Conservation (phyloP, 805 yeast species). For the Ogataea chonburiensis region DNA sequence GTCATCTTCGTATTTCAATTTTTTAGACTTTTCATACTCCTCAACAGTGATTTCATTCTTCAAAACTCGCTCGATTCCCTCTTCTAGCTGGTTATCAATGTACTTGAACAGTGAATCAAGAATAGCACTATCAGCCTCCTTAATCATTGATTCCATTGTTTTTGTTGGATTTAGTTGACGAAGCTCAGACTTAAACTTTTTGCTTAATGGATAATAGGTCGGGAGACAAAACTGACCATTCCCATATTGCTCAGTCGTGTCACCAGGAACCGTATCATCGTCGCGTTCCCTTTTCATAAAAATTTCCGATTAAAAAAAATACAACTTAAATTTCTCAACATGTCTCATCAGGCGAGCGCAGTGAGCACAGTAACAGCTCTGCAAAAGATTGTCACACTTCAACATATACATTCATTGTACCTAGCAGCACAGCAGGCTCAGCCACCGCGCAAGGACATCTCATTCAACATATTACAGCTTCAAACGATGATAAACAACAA, state of each 20-base stretch:
- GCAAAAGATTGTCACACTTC: conserved; percentile 38
- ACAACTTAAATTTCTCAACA: conserved; percentile 1
- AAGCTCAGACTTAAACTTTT: conserved; percentile 14
- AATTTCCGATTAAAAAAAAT: not conserved
- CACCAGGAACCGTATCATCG: conserved; percentile 1
- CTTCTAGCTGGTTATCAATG: conserved; percentile 19
- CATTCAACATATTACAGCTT: conserved; percentile 36
- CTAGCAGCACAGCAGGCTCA: conserved; percentile 34
- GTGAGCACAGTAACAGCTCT: conserved; percentile 31
- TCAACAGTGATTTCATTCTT: conserved; percentile 15
- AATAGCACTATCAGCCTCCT: conserved; percentile 14
- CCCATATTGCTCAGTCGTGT: not conserved
- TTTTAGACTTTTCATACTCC: conserved; percentile 15
- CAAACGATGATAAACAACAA: conserved; percentile 38
- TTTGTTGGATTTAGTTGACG: conserved; percentile 13
- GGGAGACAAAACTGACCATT: conserved; percentile 21
- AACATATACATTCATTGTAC: conserved; percentile 37
- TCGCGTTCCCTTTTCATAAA: conserved; percentile 8
- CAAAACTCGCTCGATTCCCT: conserved; percentile 19
- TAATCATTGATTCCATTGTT: conserved; percentile 11
- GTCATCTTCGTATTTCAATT: conserved; percentile 15
- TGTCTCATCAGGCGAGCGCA: conserved; percentile 7
- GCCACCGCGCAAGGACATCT: conserved; percentile 34
- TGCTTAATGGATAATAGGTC: conserved; percentile 25
- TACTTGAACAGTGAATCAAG: conserved; percentile 17